These are phyloP conservation scores for Hypomontagnella monticulosa DNA, from an alignment of 495 filamentous ascomycete species.

Conservation along the genomic window DNA sequence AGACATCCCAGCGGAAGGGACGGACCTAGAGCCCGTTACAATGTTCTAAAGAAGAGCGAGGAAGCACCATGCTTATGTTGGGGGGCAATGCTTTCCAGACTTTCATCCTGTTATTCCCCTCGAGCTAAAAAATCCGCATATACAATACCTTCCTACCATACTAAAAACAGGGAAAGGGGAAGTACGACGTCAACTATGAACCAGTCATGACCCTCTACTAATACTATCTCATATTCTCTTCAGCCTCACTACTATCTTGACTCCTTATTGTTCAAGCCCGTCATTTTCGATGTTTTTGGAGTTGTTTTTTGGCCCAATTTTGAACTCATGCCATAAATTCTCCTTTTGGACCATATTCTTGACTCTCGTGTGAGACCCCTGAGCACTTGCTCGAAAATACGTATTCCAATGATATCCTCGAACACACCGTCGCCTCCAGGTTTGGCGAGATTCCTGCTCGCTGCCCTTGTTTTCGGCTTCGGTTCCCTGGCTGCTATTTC, in stretches of 20 bases:
- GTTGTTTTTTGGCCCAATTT: slow-evolving; percentile 44
- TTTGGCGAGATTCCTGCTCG: slow-evolving; percentile 29
- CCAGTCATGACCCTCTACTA: neutral
- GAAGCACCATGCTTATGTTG: neutral
- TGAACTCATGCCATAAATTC: slow-evolving; percentile 21
- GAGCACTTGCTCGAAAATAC: neutral
- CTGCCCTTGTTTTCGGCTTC: slow-evolving; percentile 13
- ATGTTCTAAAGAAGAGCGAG: neutral
- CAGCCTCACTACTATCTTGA: slow-evolving; percentile 13
- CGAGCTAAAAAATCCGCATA: no score
- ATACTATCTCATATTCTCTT: neutral
- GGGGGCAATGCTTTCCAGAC: neutral
- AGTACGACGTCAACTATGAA: neutral
- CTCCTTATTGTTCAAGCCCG: slow-evolving; percentile 13
- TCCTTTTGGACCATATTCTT: slow-evolving; percentile 22
- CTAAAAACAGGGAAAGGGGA: neutral
- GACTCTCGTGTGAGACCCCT: neutral
- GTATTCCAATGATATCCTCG: slow-evolving; percentile 26
- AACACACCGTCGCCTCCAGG: slow-evolving; percentile 14
- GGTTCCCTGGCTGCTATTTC: slow-evolving; percentile 21
- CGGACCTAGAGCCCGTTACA: neutral
- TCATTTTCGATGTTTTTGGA: slow-evolving; percentile 49
- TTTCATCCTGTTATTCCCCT: neutral
- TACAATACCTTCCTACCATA: slow-evolving; percentile 9
- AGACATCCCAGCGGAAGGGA: no score